A percentile compares a stretch with the other conserved stretches of the same genome.
These are phyloP conservation scores for Thermomyces lanuginosus DNA, from an alignment of 2,329 filamentous ascomycete genomes.

Conservation along the genomic window DNA sequence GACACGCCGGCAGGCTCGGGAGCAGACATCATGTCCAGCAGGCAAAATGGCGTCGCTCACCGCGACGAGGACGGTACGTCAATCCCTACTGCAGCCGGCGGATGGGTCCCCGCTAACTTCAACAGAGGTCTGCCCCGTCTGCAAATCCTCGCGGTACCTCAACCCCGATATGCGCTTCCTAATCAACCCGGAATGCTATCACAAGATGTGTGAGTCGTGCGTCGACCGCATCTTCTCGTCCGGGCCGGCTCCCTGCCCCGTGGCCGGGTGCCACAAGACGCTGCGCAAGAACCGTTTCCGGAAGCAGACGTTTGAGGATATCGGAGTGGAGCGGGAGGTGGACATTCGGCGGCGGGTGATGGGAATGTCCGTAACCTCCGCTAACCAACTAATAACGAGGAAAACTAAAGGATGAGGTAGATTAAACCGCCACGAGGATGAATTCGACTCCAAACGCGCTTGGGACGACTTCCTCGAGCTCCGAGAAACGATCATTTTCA, in stretches of 20 bases:
- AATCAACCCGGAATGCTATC: constrained; percentile 97
- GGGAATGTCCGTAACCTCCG: constrained; percentile 26
- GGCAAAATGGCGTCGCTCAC: constrained; percentile 18
- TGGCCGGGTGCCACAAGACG: constrained; percentile 73
- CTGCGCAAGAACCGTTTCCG: constrained; percentile 73
- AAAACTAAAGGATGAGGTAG: constrained; percentile 25
- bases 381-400: neutral
- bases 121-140: constrained; percentile 79
- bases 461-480: constrained; percentile 93
- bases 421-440: constrained; percentile 78
- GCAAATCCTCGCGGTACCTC: constrained; percentile 91
- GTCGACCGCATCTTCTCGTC: constrained; percentile 87
- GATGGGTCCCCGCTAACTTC: constrained; percentile 6
- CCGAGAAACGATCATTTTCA: constrained; percentile 78
- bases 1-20: no score
- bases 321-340: constrained; percentile 78
- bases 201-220: constrained; percentile 95
- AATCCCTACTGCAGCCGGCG: constrained; percentile 1
- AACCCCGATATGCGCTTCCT: constrained; percentile 88
- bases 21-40: constrained; percentile 14
- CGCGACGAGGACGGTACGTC: constrained; percentile 28
- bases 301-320: constrained; percentile 75
- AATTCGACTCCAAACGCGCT: constrained; percentile 68
- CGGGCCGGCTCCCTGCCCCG: constrained; percentile 81
- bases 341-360: constrained; percentile 73